phyloP scores from a whole-genome alignment of 495 filamentous ascomycete genomes.

The Trichoderma virens region DNA sequence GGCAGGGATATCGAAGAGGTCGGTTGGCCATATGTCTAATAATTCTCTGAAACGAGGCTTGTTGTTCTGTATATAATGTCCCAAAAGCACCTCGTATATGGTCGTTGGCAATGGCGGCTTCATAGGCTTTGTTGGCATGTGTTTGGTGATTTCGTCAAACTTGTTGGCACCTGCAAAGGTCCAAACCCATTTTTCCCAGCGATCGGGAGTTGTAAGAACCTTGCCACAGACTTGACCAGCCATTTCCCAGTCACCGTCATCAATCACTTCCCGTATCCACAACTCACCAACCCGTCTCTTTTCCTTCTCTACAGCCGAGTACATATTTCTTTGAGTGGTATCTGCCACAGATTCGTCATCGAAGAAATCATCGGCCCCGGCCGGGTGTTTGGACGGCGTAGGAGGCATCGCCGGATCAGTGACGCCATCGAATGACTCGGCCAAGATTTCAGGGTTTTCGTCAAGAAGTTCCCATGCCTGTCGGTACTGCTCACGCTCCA shows the following conservation, averaged over 20 bases:
- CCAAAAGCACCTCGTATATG: constrained; percentile 79
- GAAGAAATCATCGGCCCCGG: constrained; percentile 62
- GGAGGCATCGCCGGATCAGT: constrained; percentile 25
- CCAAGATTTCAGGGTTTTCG: constrained; percentile 68
- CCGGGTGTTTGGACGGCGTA: constrained; percentile 42
- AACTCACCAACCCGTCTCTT: constrained; percentile 87
- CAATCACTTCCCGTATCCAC: constrained; percentile 80
- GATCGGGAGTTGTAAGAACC: constrained; percentile 65
- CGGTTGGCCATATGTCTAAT: constrained; percentile 76
- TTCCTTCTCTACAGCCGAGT: constrained; percentile 71
- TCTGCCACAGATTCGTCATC: constrained; percentile 64
- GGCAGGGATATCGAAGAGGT: constrained; percentile 67
- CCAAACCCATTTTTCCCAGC: constrained; percentile 95
- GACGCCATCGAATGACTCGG: constrained; percentile 27
- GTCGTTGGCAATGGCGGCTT: constrained; percentile 72
- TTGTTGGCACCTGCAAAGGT: constrained; percentile 75
- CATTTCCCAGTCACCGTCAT: constrained; percentile 60
- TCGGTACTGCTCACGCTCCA: constrained; percentile 69
- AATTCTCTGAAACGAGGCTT: constrained; percentile 62
- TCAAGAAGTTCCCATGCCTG: constrained; percentile 84
- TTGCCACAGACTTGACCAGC: constrained; percentile 74
- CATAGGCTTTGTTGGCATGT: constrained; percentile 66
- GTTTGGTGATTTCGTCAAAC: constrained; percentile 79
- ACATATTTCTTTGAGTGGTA: constrained; percentile 40
- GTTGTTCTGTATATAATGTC: constrained; percentile 72